phyloP scores from a whole-genome alignment of 1,139 yeast genomes.

The Suhomyces bokatorum region DNA sequence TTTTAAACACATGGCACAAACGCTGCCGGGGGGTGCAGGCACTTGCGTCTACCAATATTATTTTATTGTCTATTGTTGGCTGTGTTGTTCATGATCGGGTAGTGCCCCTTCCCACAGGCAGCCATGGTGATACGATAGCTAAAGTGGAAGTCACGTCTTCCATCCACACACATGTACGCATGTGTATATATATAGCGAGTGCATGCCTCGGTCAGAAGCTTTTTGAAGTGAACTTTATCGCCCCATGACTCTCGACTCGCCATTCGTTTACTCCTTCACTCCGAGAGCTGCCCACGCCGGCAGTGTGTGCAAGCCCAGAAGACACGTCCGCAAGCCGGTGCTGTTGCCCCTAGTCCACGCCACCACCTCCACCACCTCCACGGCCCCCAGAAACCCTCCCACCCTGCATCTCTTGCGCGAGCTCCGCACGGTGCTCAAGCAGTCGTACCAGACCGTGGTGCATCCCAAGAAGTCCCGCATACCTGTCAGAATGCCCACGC shows the following conservation, averaged over 20 bases:
- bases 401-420: slow-evolving; percentile 4
- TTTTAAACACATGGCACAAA: slow-evolving; percentile 1
- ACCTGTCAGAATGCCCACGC: not conserved
- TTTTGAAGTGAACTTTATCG: too few species aligned
- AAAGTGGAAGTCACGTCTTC: not conserved
- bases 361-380: not conserved
- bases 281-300: not conserved
- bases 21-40: slow-evolving; percentile 2
- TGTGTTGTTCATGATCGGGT: not conserved
- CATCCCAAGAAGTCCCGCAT: not conserved
- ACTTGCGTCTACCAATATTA: slow-evolving; percentile 2
- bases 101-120: not conserved
- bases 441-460: slow-evolving; percentile 5
- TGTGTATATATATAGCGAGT: not conserved
- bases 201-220: not conserved
- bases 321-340: not conserved
- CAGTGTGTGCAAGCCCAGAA: not conserved
- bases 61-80: slow-evolving; percentile 1
- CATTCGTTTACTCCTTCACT: not conserved
- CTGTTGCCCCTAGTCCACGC: not conserved
- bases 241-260: slow-evolving; percentile 7
- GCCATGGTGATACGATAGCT: not conserved
- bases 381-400: slow-evolving; percentile 1
- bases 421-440: slow-evolving; percentile 4
- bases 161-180: not conserved